Evolutionary conservation across 2,329 filamentous ascomycete genomes (phyloP), one percentile per base, ranked within the genome.

Genomic region (Triangularia verruculosa): DNA sequence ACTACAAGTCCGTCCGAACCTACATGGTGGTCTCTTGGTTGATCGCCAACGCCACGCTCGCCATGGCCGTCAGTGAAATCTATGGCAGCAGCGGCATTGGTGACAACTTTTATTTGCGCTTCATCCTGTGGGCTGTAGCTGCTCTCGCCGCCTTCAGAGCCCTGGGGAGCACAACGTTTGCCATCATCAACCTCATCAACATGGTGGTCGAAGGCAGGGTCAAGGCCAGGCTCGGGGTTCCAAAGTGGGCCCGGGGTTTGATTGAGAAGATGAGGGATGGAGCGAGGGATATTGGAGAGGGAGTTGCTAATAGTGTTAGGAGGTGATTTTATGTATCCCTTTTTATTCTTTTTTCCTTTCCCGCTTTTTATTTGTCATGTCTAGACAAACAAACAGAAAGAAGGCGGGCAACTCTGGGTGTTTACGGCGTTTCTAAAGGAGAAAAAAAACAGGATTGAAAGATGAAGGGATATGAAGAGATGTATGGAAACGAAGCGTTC

Each of bases 11-110:
- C 47, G 95, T 99, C 59, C 88, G 95, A 61, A 99, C 95, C 0
- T 99, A 99, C 86, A 96, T 99, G 89, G 95, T 99, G 12, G 88
- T 96, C 52, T 84, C 89, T 55, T 99, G 95, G 95, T 92, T 99
- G 85, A 84, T 96, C 34, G 87, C 88, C 71, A 99, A 99, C 75
- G 92, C 90, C 3, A 87, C 97, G 64, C 87, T 99, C 39, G 94
- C 92, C 74, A 99, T 99, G 95, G 86, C 90, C 1, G 89, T 98
- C 13, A 90, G 86, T 4, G 95, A 99, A 78, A 87, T 91, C 2
- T 99, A 97, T 77, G 86, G 86, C 54, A 82, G 84, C 65, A 85
- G 83, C 56, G 80, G 86, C 47, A 88, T 96, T 58, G 88, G 88
- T 6, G 84, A 89, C 71, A 99, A 99, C 79, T 87, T 90, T 74